These are phyloP conservation scores for Rhizopus microsporus DNA, from an alignment of 371 early-diverging fungal species.

Conservation along the genomic window DNA sequence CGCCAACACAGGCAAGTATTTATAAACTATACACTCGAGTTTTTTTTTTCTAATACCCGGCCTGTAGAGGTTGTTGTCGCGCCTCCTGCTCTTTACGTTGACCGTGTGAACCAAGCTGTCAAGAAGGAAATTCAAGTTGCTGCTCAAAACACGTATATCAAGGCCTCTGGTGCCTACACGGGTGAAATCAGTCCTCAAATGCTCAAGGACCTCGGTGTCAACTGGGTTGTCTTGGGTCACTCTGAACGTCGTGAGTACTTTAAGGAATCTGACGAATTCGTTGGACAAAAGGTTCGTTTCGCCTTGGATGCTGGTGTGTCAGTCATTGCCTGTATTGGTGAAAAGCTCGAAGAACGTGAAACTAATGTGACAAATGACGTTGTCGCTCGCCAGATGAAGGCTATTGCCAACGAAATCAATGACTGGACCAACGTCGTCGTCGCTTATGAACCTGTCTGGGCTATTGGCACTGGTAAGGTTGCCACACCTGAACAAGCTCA, in stretches of 20 bases:
- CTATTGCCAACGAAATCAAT: constrained; percentile 66
- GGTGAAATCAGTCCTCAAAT: constrained; percentile 97
- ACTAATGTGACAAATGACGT: constrained; percentile 84
- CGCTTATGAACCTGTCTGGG: constrained; percentile 99
- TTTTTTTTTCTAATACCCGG: background rate
- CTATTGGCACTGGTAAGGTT: constrained; percentile 98
- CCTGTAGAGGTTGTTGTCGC: constrained; percentile 93
- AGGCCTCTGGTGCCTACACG: constrained; percentile 95
- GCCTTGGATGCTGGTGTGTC: constrained; percentile 89
- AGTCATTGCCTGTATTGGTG: constrained; percentile 98
- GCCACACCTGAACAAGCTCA: constrained; percentile 97
- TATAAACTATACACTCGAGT: background rate
- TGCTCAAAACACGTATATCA: constrained; percentile 94
- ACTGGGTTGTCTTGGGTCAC: constrained; percentile 99
- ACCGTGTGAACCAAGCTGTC: constrained; percentile 73
- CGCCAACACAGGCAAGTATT: constrained; percentile 42
- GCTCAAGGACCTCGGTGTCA: constrained; percentile 94
- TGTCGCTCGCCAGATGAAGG: constrained; percentile 88
- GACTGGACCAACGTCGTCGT: constrained; percentile 95
- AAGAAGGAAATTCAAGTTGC: constrained; percentile 88
- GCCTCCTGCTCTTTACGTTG: constrained; percentile 94
- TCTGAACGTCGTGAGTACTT: constrained; percentile 98
- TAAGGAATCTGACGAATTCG: constrained; percentile 85
- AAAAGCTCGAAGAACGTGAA: constrained; percentile 94
- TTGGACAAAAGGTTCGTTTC: constrained; percentile 87